These are phyloP conservation scores for Zasmidium angulare DNA, from an alignment of 2,329 filamentous ascomycete species.

Conservation along the genomic window DNA sequence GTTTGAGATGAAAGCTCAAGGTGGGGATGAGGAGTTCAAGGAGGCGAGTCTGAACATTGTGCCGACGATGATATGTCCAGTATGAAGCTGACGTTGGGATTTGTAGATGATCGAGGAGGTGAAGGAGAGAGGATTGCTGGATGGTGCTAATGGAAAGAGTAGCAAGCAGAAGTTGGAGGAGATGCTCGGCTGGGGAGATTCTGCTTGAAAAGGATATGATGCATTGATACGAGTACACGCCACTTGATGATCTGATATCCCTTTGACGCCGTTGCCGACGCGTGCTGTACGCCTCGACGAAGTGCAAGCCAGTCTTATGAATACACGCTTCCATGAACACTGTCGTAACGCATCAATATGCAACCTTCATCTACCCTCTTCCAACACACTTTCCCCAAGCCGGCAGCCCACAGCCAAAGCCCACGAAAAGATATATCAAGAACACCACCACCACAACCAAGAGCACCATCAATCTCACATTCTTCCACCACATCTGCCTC, in stretches of 20 bases:
- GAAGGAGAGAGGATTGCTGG: constrained; percentile 31
- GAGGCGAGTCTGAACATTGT: constrained; percentile 13
- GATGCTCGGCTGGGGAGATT: constrained; percentile 31
- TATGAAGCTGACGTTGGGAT: too few species aligned
- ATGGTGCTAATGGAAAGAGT: constrained; percentile 17
- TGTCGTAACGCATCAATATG: constrained; percentile 2
- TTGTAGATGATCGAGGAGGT: constrained; percentile 31
- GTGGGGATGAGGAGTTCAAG: constrained; percentile 36
- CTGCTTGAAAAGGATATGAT: constrained; percentile 15
- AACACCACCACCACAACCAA: constrained; percentile 70
- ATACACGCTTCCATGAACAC: constrained; percentile 3
- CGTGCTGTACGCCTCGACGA: not conserved
- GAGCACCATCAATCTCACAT: constrained; percentile 88
- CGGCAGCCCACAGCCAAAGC: constrained; percentile 70
- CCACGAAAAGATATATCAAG: constrained; percentile 68
- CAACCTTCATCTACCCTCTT: constrained; percentile 4
- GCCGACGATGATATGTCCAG: too few species aligned
- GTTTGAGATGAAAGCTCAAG: constrained; percentile 36
- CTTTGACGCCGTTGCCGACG: not conserved
- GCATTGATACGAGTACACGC: not conserved
- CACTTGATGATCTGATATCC: not conserved
- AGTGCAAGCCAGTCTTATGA: not conserved
- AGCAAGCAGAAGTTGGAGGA: constrained; percentile 28
- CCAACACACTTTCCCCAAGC: constrained; percentile 30
- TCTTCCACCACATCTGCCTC: constrained; percentile 99